Conservation (phyloP, 176 grass and related monocot species). For the Hordeum marinum region DNA sequence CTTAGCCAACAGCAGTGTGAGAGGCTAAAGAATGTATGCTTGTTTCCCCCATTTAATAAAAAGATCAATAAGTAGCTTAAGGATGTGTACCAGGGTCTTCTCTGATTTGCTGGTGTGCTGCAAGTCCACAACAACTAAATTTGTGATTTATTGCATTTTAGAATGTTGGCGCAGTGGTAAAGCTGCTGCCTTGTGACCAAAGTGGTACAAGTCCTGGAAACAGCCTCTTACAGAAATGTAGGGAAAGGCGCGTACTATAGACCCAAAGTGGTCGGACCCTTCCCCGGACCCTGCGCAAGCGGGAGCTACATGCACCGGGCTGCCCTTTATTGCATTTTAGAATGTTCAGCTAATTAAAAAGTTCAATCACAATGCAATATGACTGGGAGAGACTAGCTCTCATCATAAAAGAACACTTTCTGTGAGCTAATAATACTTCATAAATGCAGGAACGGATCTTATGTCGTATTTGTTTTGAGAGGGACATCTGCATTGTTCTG, state of each 20-base stretch:
- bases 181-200: too few relatives aligned
- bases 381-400: not conserved
- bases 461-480: conserved; percentile 67
- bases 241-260: too few relatives aligned
- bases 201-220: too few relatives aligned
- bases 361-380: not conserved
- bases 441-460: conserved; percentile 54
- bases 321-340: too few relatives aligned
- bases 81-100: not conserved
- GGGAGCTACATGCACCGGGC: too few relatives aligned
- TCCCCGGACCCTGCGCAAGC: too few relatives aligned
- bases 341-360: not conserved
- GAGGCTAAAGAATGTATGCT: conserved; percentile 58
- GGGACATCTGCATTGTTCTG: conserved; percentile 52
- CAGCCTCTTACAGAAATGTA: too few relatives aligned
- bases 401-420: not conserved
- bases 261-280: too few relatives aligned
- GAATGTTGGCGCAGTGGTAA: too few relatives aligned
- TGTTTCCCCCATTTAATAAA: not conserved
- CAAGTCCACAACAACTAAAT: not conserved
- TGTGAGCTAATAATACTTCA: not conserved
- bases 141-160: too few relatives aligned
- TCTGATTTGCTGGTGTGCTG: not conserved
- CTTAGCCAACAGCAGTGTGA: conserved; percentile 53
- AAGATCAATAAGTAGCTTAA: not conserved